Evolutionary conservation across 1,284 basidiomycete species (phyloP), one percentile per base, ranked within the genome.

Genomic region (Exobasidium cylindrosporum): DNA sequence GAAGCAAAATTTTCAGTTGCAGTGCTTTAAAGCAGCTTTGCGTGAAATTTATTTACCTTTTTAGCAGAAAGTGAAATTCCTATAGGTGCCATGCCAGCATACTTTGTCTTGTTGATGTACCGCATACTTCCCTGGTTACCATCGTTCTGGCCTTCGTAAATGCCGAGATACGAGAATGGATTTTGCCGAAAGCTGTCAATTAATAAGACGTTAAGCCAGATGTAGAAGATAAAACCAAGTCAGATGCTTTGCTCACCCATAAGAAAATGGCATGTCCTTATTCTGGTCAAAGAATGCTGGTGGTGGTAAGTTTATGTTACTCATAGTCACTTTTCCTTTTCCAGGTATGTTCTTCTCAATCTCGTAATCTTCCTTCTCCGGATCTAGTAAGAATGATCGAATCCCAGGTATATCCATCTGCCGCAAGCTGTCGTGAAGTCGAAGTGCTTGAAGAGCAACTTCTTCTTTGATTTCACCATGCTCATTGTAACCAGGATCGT

Each of bases 231-330:
- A n/a, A n/a, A n/a, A n/a, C n/a, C n/a, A n/a, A n/a, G n/a, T n/a
- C n/a, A n/a, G n/a, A n/a, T n/a, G n/a, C n/a, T 40, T 40, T 17
- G 17, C 35, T 40, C 35, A 55, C 10, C 45, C 35, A 54, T 77
- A 77, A 26, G 59, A 54, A 57, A 70, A 73, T 5, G 76, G 73
- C 0, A 73, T 54, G 17, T 74, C 71, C 47, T 63, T 59, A 3
- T 74, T 65, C n/a, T n/a, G n/a, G 54, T 68, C 72, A 52, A 78
- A 78, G 49, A 70, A 66, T 4, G 72, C 68, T 0, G 76, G 76
- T 1, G 76, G 76, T 1, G 72, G 50, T 69, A 78, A 70, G 45
- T 65, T 57, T 3, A 76, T 54, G 28, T 70, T 71, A 55, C 69
- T 73, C 26, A 43, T 50, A 30, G 49, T 23, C 14, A 10, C 6